phyloP scores from a whole-genome alignment of 495 filamentous ascomycete species.

The Hypomontagnella submonticulosa region DNA sequence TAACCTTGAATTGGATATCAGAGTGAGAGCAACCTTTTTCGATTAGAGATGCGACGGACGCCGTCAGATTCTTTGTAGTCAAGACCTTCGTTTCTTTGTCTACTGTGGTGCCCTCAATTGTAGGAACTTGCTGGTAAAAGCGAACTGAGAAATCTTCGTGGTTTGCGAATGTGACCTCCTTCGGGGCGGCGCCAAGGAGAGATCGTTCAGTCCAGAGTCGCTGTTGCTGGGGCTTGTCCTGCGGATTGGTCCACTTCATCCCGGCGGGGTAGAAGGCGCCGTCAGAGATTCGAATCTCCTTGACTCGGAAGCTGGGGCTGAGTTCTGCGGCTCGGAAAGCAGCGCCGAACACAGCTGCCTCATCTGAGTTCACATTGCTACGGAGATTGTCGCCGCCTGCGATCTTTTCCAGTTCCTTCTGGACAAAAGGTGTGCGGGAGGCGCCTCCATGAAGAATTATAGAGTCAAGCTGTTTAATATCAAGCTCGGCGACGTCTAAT shows the following conservation, averaged over 20 bases:
- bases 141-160: slow-evolving; percentile 83
- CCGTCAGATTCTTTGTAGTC: slow-evolving; percentile 84
- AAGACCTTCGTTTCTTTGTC: slow-evolving; percentile 64
- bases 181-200: slow-evolving; percentile 75
- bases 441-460: slow-evolving; percentile 94
- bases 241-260: slow-evolving; percentile 77
- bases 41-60: slow-evolving; percentile 76
- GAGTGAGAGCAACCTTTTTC: slow-evolving; percentile 77
- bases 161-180: slow-evolving; percentile 89
- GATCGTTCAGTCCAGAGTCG: slow-evolving; percentile 83
- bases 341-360: slow-evolving; percentile 96
- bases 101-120: slow-evolving; percentile 48
- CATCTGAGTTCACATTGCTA: slow-evolving; percentile 95
- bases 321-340: slow-evolving; percentile 92
- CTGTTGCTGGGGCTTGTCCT: slow-evolving; percentile 67
- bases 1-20: slow-evolving; percentile 83
- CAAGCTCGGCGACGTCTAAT: slow-evolving; percentile 75
- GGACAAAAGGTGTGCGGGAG: slow-evolving; percentile 92
- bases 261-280: slow-evolving; percentile 75
- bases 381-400: slow-evolving; percentile 82
- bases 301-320: slow-evolving; percentile 94
- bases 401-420: slow-evolving; percentile 83
- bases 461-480: slow-evolving; percentile 82
- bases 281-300: slow-evolving; percentile 88
- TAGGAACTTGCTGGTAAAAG: slow-evolving; percentile 77